Evolutionary conservation across 2,329 filamentous ascomycete species (phyloP).

Genomic region (Apiospora phragmitis): DNA sequence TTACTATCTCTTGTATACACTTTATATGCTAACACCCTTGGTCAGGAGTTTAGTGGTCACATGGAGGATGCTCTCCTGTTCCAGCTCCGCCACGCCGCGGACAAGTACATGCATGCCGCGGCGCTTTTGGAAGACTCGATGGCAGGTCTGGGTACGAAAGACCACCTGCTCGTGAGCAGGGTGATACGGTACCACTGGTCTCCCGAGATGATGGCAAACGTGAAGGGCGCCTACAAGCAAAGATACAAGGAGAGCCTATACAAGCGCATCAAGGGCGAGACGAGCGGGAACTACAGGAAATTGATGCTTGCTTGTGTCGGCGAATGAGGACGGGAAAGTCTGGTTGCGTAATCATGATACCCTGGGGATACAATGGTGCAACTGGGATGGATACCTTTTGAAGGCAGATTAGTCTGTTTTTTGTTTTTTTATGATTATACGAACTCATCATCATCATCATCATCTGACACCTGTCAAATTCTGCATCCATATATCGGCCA

Average conservation of each 20-base stretch:
- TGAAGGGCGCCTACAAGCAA: conserved; percentile 76
- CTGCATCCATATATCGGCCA: not conserved
- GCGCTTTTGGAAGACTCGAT: conserved; percentile 81
- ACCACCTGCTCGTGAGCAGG: conserved; percentile 74
- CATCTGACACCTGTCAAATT: not conserved
- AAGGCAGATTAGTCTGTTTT: not conserved
- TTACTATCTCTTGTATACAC: not conserved
- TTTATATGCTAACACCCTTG: not conserved
- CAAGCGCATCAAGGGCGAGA: conserved; percentile 76
- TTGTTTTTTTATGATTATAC: not conserved
- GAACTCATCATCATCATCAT: not conserved
- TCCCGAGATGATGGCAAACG: conserved; percentile 68
- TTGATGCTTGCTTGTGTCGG: conserved; percentile 72
- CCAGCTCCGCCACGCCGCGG: conserved; percentile 74
- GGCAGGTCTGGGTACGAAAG: conserved; percentile 85
- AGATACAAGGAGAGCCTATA: conserved; percentile 68
- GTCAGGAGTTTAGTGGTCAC: conserved; percentile 82
- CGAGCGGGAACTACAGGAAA: conserved; percentile 78
- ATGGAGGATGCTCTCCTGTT: conserved; percentile 84
- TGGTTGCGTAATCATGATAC: conserved; percentile 1
- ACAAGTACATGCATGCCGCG: conserved; percentile 84
- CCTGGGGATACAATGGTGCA: conserved; percentile 3
- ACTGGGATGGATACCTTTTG: not conserved
- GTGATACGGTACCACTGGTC: conserved; percentile 86
- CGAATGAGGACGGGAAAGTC: conserved; percentile 27